Conservation (phyloP, 2,329 filamentous ascomycete genomes). For the Penicillium sp. region DNA sequence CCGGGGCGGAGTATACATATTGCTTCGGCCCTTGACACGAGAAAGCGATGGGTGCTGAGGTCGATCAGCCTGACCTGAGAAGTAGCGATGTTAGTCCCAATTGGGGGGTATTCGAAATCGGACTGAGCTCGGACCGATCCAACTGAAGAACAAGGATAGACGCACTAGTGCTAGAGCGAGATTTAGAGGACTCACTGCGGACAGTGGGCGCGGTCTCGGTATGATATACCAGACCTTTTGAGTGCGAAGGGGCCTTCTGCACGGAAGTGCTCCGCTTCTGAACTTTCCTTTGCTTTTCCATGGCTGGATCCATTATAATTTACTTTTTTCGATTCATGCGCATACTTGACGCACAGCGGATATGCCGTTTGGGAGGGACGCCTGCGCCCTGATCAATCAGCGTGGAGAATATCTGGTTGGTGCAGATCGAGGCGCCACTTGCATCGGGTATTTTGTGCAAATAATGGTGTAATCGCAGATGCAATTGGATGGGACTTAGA, state of each 20-base stretch:
- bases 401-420: neutral
- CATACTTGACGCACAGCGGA: constrained; percentile 28
- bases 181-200: constrained; percentile 20
- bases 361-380: constrained; percentile 21
- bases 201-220: constrained; percentile 15
- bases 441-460: constrained; percentile 20
- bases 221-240: constrained; percentile 26
- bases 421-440: constrained; percentile 12
- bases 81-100: constrained; percentile 15
- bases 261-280: constrained; percentile 27
- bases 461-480: neutral
- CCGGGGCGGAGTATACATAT: constrained; percentile 34
- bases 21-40: constrained; percentile 31
- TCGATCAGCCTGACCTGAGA: constrained; percentile 24
- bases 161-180: constrained; percentile 28
- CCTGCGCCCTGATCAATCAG: constrained; percentile 21
- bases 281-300: constrained; percentile 28
- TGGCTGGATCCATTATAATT: constrained; percentile 18
- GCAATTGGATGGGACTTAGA: constrained; percentile 16
- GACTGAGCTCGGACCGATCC: neutral
- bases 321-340: constrained; percentile 13
- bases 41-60: constrained; percentile 31
- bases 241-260: constrained; percentile 25
- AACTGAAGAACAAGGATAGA: constrained; percentile 2
- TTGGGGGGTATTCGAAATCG: neutral